Base-by-base conservation (phyloP, 1,284 basidiomycete species). In the Ustilago curta region DNA sequence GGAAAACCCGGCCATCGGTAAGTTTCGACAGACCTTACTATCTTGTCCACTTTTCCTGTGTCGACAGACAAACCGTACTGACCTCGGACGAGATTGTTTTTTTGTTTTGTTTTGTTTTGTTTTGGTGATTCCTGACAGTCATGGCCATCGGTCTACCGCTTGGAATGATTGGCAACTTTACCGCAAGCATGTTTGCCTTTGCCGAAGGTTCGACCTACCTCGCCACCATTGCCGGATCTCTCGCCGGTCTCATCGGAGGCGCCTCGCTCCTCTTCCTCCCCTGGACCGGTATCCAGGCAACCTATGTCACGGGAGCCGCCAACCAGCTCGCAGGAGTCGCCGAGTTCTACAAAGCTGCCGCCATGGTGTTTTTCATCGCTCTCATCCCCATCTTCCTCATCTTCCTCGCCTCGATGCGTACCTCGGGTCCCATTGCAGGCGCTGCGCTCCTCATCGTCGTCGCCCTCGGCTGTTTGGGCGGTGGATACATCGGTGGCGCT, bases 321-420 rank as follows among this genome's bases (percentile, higher is more conserved):
- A 64, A 58, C 52, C 64, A 45, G 21, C 9, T 40, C 3, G 45
- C 18, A 1, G 72, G 72, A 14, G 31, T 70, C 8, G 31, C 27
- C 3, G 62, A 64, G 19, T 67, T 61, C 52, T 66, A 78, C 62
- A 62, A 65, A 27, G 73, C 77, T 1, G 19, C 53, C 0, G 70
- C 54, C 6, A 52, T 77, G 47, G 50, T 76, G 7, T 76, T 53
- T 59, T 71, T 79, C 48, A 45, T 76, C 54, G 29, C 72, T 12
- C 56, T 79, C 35, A 77, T 79, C 53, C 77, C 76, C n/a, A 68
- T 79, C 60, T 77, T 79, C 39, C 27, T 75, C 40, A 62, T 79
- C 56, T 70, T 73, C 48, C 19, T 77, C 23, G 77, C 68, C 18
- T 72, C 68, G 14, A 50, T 77, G 11, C 59, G 68, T 14, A 79